Evolutionary conservation across 2,329 filamentous ascomycete genomes (phyloP), one percentile per base, ranked within the genome.

Genomic region (Trichothecium roseum): DNA sequence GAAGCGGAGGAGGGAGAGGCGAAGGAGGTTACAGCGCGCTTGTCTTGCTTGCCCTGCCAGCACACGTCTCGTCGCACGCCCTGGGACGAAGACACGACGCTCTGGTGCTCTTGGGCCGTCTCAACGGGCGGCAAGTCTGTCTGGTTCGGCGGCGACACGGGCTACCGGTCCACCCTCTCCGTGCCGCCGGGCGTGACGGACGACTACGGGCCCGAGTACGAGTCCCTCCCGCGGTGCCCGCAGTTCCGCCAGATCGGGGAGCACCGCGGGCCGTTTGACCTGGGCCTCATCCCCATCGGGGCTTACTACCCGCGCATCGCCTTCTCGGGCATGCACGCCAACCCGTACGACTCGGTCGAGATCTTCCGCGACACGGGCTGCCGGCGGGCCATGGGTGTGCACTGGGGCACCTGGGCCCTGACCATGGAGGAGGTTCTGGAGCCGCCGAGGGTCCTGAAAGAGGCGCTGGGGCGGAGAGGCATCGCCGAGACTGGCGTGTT

Each of bases 71-170:
- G 76, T 6, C 67, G 85, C 29, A 69, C 65, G 0, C 57, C 68
- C 0, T 75, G 78, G 40, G 84, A 91, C 56, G 73, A 72, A 40
- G 69, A 71, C 38, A 68, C 67, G 32, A 89, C 85, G 0, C 68
- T 94, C 6, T 94, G 86, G 86, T 74, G 78, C n/a, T 84, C 79
- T 16, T 94, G 84, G 84, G 77, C 73, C 35, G 68, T 94, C n/a
- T 63, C 69, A 16, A 81, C 78, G 1, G 78, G 75, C 9, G 73
- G 70, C 13, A 78, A 77, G 46, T 84, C 78, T 14, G 70, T 91
- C 15, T 91, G 75, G 63, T 93, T 93, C 52, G 84, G 60, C 40
- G 82, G 83, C 38, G 86, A 94, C 58, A 93, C 86, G 1, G 86
- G 85, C 28, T 94, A 94, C 57, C 75, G 86, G 39, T 24, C 20